These are phyloP conservation scores for Arabidopsis hybrid DNA, from an alignment of 441 rosid genomes.

Conservation along the genomic window DNA sequence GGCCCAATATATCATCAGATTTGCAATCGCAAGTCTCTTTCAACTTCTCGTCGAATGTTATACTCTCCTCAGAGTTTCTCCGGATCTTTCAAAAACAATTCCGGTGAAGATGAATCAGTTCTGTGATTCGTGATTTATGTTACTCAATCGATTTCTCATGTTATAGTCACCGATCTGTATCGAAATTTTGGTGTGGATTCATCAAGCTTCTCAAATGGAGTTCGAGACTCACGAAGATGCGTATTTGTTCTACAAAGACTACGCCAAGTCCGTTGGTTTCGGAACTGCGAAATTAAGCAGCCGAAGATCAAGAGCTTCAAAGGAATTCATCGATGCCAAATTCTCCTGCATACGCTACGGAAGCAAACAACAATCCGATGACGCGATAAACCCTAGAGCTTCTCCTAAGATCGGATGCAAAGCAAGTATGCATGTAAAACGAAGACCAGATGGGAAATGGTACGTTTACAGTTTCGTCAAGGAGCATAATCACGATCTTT, in stretches of 20 bases:
- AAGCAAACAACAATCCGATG: conserved; percentile 86
- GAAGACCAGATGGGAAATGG: conserved; percentile 78
- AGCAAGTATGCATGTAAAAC: conserved; percentile 88
- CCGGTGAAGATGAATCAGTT: conserved; percentile 1
- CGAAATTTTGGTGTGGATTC: not conserved
- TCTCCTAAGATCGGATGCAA: conserved; percentile 91
- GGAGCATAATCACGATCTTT: conserved; percentile 88
- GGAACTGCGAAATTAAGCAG: conserved; percentile 93
- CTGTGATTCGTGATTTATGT: conserved; percentile 15
- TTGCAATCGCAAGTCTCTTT: too few relatives aligned
- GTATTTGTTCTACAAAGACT: conserved; percentile 69
- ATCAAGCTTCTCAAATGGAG: conserved; percentile 48
- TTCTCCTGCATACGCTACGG: conserved; percentile 90
- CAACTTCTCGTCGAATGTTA: not conserved
- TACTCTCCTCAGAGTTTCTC: not conserved
- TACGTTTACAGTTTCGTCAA: conserved; percentile 70
- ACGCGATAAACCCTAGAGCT: conserved; percentile 89
- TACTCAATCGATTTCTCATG: not conserved
- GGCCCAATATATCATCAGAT: not conserved
- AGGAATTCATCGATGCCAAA: conserved; percentile 87
- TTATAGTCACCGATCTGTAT: not conserved
- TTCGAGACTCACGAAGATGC: conserved; percentile 87
- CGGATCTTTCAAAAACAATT: conserved; percentile 12
- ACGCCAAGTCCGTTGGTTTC: conserved; percentile 76
- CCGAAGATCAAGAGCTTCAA: conserved; percentile 79